Conservation (phyloP, 306 rosid genomes). For the Corylus americana region DNA sequence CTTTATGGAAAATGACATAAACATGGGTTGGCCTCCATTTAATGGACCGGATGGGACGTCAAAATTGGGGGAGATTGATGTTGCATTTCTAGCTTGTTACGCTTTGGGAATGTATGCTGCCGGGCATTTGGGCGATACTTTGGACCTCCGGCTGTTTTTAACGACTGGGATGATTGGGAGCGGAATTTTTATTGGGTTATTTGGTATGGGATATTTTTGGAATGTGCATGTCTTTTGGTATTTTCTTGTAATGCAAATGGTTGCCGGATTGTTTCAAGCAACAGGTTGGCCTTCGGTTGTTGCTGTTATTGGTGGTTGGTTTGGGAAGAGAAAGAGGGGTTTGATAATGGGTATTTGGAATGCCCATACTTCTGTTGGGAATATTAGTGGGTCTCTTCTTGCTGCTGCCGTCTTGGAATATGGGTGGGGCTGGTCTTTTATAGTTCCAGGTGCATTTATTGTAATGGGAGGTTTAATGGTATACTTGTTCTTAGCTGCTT, state of each 20-base stretch:
- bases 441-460: conserved; percentile 53
- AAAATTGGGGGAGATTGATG: conserved; percentile 68
- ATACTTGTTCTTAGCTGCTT: conserved; percentile 61
- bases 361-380: conserved; percentile 83
- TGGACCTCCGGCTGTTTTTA: conserved; percentile 66
- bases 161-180: conserved; percentile 73
- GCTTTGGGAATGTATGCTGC: conserved; percentile 73
- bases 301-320: conserved; percentile 88
- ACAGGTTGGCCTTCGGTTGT: conserved; percentile 94
- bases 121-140: conserved; percentile 68
- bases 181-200: conserved; percentile 60
- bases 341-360: conserved; percentile 89
- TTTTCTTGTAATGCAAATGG: conserved; percentile 64
- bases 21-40: conserved; percentile 70
- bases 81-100: conserved; percentile 70
- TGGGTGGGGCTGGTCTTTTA: conserved; percentile 92
- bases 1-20: not conserved
- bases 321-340: conserved; percentile 76
- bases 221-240: conserved; percentile 64
- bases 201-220: conserved; percentile 79
- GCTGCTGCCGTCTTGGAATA: conserved; percentile 75
- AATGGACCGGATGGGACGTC: conserved; percentile 60
- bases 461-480: conserved; percentile 62
- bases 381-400: conserved; percentile 70
- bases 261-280: conserved; percentile 78